phyloP scores from a whole-genome alignment of 441 rosid species.

The Jatropha podagrica region DNA sequence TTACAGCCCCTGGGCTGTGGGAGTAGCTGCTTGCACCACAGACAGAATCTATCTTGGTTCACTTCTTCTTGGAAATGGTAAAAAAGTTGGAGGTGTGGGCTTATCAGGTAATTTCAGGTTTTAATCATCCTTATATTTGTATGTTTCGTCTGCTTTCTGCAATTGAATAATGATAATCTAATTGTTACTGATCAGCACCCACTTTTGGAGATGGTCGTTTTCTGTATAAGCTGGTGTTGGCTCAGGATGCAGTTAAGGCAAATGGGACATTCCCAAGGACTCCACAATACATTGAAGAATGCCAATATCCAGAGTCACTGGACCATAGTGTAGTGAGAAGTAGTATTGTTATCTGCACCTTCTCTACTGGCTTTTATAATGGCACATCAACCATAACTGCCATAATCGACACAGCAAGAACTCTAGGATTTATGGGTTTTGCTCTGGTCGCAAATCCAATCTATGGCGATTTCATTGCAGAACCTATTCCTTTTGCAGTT shows the following conservation, averaged over 20 bases:
- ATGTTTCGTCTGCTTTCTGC: not conserved
- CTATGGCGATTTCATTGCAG: slow-evolving; percentile 69
- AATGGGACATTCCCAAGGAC: slow-evolving; percentile 51
- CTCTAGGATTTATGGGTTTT: slow-evolving; percentile 65
- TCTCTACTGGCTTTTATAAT: slow-evolving; percentile 84
- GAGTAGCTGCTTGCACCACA: slow-evolving; percentile 84
- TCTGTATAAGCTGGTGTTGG: slow-evolving; percentile 56
- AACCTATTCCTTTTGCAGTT: slow-evolving; percentile 70
- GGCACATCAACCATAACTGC: slow-evolving; percentile 59
- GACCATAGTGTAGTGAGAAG: slow-evolving; percentile 49
- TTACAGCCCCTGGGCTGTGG: slow-evolving; percentile 92
- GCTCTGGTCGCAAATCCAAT: slow-evolving; percentile 59
- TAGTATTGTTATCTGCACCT: slow-evolving; percentile 79
- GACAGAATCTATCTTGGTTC: slow-evolving; percentile 66
- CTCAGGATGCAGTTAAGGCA: slow-evolving; percentile 58
- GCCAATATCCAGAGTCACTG: slow-evolving; percentile 66
- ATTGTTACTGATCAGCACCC: slow-evolving; percentile 45
- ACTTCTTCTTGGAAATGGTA: slow-evolving; percentile 69
- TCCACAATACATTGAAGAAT: slow-evolving; percentile 58
- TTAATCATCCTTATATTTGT: not conserved
- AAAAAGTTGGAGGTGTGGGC: slow-evolving; percentile 71
- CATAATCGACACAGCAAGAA: slow-evolving; percentile 57
- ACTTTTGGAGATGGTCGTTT: slow-evolving; percentile 51
- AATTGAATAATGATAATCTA: not conserved
- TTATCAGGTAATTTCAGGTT: slow-evolving; percentile 53